A percentile compares a stretch with the other conserved stretches of the same genome.
Evolutionary conservation across 2,329 filamentous ascomycete genomes (phyloP).

Genomic region (Coleophoma eucalyptorum): DNA sequence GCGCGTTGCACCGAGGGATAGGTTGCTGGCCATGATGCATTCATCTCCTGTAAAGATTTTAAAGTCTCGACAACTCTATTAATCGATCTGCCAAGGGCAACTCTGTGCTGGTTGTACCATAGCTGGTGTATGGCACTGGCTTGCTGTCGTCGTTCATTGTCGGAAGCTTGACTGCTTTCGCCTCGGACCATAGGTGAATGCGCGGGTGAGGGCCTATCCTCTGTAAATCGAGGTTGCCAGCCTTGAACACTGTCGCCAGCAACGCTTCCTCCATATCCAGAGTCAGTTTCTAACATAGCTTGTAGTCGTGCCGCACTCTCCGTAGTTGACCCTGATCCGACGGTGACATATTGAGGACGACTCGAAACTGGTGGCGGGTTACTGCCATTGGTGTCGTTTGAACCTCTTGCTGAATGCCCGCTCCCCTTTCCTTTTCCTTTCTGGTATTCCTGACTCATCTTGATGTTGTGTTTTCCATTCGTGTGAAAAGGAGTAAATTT

Average conservation of each 20-base stretch:
- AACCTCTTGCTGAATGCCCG: slow-evolving; percentile 11
- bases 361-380: slow-evolving; percentile 5
- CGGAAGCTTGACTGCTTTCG: slow-evolving; percentile 34
- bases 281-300: slow-evolving; percentile 79
- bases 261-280: slow-evolving; percentile 84
- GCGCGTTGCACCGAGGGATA: slow-evolving; percentile 80
- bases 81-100: slow-evolving; percentile 82
- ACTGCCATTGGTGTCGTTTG: slow-evolving; percentile 5
- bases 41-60: slow-evolving; percentile 81
- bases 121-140: slow-evolving; percentile 88
- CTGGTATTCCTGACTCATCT: slow-evolving; percentile 59
- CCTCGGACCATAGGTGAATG: slow-evolving; percentile 28
- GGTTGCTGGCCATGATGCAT: slow-evolving; percentile 87
- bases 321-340: slow-evolving; percentile 77
- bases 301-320: slow-evolving; percentile 79
- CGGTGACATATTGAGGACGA: slow-evolving; percentile 75
- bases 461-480: slow-evolving; percentile 21
- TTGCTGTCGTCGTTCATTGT: slow-evolving; percentile 64
- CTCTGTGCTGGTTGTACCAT: slow-evolving; percentile 90
- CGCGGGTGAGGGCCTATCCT: slow-evolving; percentile 41
- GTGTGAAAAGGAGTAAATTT: slow-evolving; percentile 5
- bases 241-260: slow-evolving; percentile 52
- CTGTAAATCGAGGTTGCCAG: slow-evolving; percentile 41
- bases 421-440: slow-evolving; percentile 42
- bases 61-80: slow-evolving; percentile 81